Base-by-base conservation (phyloP, 2,329 filamentous ascomycete species). In the Dothistroma pini region DNA sequence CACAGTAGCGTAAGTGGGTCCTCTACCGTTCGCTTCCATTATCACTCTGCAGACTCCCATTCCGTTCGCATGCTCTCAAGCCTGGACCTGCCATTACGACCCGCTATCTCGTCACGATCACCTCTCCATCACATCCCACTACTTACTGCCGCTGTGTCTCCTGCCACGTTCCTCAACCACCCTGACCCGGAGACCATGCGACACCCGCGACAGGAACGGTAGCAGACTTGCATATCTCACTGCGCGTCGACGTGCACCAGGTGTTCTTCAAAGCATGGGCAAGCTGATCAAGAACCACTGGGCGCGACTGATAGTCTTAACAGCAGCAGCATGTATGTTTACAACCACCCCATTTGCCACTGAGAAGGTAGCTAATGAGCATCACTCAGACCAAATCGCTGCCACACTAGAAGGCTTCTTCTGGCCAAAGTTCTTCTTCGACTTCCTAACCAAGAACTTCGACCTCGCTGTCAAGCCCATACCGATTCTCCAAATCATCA, bases 241-340 rank as follows among this genome's bases (percentile, higher is more conserved):
- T 29, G 49, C 48, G 54, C 25, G 34, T 47, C 14, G n/a, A 21
- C 25, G n/a, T 21, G 16, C 51, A 53, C 11, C 25, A 59, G 38
- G 49, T 35, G 10, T 56, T 55, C 38, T 53, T 60, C 54, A 48
- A 64, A 78, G 66, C 68, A 99, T 99, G 95, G 95, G 95, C 77
- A 95, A 89, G 79, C 87, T 99, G 75, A 97, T 99, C 81, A 99
- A 99, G 84, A 97, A 97, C 81, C 95, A 99, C 82, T 96, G 91
- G 91, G 95, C 92, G 69, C 89, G 95, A 63, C 87, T 99, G 72
- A 95, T 99, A 74, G 84, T 96, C 77, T 81, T 99, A 75, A 91
- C 90, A 31, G 91, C 95, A 41, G 89, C 91, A 69, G 77, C 81
- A 60, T 93, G 89, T 92, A 86, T 57, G 83, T 49, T 11, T 16